phyloP scores from a whole-genome alignment of 257 asterid species.

The Solanum corneliomulleri region DNA sequence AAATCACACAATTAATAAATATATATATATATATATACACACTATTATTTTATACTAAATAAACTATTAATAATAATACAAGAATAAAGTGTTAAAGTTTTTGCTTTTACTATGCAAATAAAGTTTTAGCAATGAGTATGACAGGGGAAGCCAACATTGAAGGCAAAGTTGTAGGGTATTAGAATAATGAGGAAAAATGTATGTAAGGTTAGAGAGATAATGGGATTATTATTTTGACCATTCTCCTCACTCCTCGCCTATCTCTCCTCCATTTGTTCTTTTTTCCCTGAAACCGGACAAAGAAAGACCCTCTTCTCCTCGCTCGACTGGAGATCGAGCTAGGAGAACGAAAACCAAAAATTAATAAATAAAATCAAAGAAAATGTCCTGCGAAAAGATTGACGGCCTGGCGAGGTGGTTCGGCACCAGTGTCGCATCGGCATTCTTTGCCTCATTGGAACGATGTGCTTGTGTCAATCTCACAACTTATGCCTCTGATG shows the following conservation, averaged over 20 bases:
- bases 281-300: background rate
- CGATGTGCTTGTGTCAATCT: slow-evolving; percentile 87
- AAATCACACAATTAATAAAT: too few relatives aligned
- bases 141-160: background rate
- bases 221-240: background rate
- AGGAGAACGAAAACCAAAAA: background rate
- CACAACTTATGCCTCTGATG: slow-evolving; percentile 70
- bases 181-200: background rate
- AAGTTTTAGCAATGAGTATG: background rate
- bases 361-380: slow-evolving; percentile 7
- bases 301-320: background rate
- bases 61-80: too few relatives aligned
- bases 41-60: too few relatives aligned
- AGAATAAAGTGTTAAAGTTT: too few relatives aligned
- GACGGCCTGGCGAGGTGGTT: slow-evolving; percentile 90
- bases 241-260: background rate
- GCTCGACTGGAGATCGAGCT: background rate
- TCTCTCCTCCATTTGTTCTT: background rate
- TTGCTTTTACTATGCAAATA: too few relatives aligned
- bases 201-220: background rate
- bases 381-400: slow-evolving; percentile 37
- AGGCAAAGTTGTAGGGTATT: background rate
- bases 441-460: slow-evolving; percentile 86
- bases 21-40: too few relatives aligned
- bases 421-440: slow-evolving; percentile 72